A percentile compares a stretch with the other conserved stretches of the same genome.
phyloP scores from a whole-genome alignment of 352 stramenopile species.

The Phytophthora boehmeriae region DNA sequence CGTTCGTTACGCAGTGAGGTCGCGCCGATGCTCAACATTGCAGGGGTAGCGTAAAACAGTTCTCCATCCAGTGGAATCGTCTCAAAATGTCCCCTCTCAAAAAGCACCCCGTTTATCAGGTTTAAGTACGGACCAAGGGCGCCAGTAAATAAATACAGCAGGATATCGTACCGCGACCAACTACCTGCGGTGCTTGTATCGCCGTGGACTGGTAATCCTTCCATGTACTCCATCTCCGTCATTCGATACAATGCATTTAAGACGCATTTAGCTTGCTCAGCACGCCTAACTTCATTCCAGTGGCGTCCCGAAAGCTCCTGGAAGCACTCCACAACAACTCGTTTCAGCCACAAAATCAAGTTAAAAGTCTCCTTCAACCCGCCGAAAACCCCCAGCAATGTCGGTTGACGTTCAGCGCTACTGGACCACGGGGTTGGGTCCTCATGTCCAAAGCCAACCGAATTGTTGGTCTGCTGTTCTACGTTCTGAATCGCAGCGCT shows the following conservation, averaged over 20 bases:
- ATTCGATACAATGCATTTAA: conserved; percentile 50
- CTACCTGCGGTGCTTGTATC: background rate
- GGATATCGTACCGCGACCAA: conserved; percentile 50
- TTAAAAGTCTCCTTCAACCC: conserved; percentile 51
- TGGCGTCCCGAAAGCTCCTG: conserved; percentile 18
- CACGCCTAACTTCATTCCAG: conserved; percentile 34
- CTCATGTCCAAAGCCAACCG: conserved; percentile 2
- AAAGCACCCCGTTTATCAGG: conserved; percentile 54
- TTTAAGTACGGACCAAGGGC: conserved; percentile 58
- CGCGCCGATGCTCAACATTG: conserved; percentile 8
- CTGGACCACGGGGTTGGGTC: conserved; percentile 30
- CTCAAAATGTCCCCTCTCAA: conserved; percentile 48
- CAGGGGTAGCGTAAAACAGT: conserved; percentile 53
- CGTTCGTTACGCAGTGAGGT: conserved; percentile 23
- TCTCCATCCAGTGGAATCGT: conserved; percentile 50
- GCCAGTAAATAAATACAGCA: conserved; percentile 51
- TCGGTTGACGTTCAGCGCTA: conserved; percentile 34
- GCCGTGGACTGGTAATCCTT: conserved; percentile 24
- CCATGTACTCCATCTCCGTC: conserved; percentile 47
- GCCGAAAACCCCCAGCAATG: conserved; percentile 50
- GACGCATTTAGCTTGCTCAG: conserved; percentile 47
- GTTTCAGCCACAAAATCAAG: conserved; percentile 51
- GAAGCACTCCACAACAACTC: conserved; percentile 40
- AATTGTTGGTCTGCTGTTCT: conserved; percentile 20
- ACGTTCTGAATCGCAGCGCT: conserved; percentile 29